phyloP scores from a whole-genome alignment of 257 asterid genomes.

The Perilla frutescens region DNA sequence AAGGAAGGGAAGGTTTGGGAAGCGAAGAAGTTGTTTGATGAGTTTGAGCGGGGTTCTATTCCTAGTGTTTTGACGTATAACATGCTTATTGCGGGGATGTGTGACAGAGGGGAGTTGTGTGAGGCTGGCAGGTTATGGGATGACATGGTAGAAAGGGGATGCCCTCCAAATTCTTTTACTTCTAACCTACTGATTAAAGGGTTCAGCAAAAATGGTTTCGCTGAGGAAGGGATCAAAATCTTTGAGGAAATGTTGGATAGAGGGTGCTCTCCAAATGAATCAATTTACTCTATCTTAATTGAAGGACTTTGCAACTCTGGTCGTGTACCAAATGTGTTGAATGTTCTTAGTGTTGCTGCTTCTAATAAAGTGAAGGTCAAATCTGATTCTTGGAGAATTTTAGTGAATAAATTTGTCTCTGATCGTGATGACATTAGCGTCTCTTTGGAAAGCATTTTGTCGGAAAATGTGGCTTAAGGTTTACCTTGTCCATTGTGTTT shows the following conservation, averaged over 20 bases:
- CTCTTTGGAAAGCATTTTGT: constrained; percentile 38
- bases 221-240: constrained; percentile 66
- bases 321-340: too few species aligned
- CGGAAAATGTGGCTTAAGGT: constrained; percentile 22
- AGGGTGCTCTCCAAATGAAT: constrained; percentile 60
- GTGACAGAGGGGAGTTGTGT: constrained; percentile 76
- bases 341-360: too few species aligned
- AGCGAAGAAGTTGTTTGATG: constrained; percentile 81
- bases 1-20: constrained; percentile 40
- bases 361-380: too few species aligned
- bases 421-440: constrained; percentile 14
- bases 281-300: constrained; percentile 24
- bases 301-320: too few species aligned
- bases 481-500: background rate
- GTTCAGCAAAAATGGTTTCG: constrained; percentile 70
- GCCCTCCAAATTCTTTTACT: too few species aligned
- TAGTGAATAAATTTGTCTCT: constrained; percentile 43
- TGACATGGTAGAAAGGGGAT: constrained; percentile 69
- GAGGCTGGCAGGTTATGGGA: constrained; percentile 98
- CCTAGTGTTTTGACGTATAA: constrained; percentile 82
- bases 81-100: constrained; percentile 83
- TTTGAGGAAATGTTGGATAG: constrained; percentile 81
- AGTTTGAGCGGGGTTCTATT: constrained; percentile 72
- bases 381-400: constrained; percentile 12
- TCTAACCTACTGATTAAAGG: constrained; percentile 60